Percentiles rank a stretch among this genome's conserved stretches.
These are phyloP conservation scores for Apiotrichum siamense DNA, from an alignment of 1,284 basidiomycete genomes.

Conservation along the genomic window DNA sequence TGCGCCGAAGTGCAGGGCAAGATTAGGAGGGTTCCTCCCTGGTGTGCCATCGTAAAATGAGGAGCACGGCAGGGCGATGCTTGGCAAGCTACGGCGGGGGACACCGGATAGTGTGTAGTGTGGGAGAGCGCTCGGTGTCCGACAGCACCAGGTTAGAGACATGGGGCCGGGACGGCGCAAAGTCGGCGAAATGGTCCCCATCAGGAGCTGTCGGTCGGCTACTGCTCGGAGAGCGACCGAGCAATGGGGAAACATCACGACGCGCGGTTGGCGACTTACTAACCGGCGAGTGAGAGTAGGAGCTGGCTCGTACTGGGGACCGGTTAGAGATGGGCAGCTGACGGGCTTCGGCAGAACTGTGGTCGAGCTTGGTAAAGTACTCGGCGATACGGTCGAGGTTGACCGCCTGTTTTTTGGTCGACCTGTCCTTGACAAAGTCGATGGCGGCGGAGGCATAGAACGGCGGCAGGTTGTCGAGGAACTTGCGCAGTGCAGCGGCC, in stretches of 20 bases:
- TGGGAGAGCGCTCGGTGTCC: neutral
- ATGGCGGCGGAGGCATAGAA: constrained; percentile 6
- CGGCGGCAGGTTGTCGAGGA: constrained; percentile 10
- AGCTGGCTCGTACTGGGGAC: neutral
- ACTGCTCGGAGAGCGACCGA: neutral
- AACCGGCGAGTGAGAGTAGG: neutral
- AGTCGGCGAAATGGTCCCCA: constrained; percentile 5
- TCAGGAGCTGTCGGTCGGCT: neutral
- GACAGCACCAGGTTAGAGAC: constrained; percentile 8
- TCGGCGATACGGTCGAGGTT: constrained; percentile 13
- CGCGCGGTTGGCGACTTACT: neutral
- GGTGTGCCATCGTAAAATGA: too few relatives aligned
- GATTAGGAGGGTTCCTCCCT: too few relatives aligned
- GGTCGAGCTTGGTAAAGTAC: constrained; percentile 13
- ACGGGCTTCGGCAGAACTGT: neutral
- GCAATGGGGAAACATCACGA: too few relatives aligned
- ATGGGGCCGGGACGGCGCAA: constrained; percentile 13
- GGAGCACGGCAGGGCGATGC: too few relatives aligned
- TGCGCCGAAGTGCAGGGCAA: too few relatives aligned
- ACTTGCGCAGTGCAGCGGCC: neutral
- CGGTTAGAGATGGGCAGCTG: neutral
- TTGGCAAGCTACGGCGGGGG: neutral
- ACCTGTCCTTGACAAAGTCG: constrained; percentile 2
- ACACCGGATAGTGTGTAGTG: neutral
- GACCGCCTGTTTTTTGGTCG: neutral